Evolutionary conservation across 2,329 filamentous ascomycete species (phyloP).

Genomic region (Stagonosporopsis vannaccii): DNA sequence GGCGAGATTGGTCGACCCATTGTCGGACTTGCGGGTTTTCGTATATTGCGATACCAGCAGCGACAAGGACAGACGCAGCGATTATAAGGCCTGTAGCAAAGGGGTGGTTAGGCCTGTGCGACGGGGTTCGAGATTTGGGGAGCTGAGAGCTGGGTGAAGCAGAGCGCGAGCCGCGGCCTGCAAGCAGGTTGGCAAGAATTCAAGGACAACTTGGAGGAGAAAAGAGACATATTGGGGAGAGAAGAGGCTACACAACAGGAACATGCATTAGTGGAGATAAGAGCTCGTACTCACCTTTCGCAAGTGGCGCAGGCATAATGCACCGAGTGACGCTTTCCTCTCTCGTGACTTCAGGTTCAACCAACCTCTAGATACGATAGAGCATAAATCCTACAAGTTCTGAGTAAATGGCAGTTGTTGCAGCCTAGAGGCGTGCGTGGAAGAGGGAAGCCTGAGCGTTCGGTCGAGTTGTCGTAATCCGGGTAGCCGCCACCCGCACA

Average conservation of each 20-base stretch:
- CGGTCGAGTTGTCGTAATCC: constrained; percentile 17
- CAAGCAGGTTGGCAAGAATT: constrained; percentile 41
- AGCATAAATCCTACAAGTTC: not conserved
- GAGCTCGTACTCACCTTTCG: constrained; percentile 47
- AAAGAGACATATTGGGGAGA: constrained; percentile 7
- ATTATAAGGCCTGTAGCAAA: constrained; percentile 65
- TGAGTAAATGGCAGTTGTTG: constrained; percentile 3
- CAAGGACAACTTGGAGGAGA: not conserved
- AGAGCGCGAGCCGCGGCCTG: constrained; percentile 36
- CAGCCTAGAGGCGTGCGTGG: constrained; percentile 16
- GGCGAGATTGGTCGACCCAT: constrained; percentile 68
- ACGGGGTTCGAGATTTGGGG: constrained; percentile 16
- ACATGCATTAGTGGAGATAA: constrained; percentile 26
- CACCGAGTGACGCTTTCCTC: constrained; percentile 1
- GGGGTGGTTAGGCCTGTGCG: constrained; percentile 37
- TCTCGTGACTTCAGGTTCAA: not conserved
- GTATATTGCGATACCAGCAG: constrained; percentile 68
- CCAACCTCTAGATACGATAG: not conserved
- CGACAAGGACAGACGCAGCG: constrained; percentile 66
- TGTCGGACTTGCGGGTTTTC: constrained; percentile 68
- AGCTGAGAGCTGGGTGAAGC: constrained; percentile 17
- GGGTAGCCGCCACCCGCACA: constrained; percentile 24
- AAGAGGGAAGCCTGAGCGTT: constrained; percentile 4
- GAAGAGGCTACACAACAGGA: constrained; percentile 31
- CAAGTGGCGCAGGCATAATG: constrained; percentile 51